These are phyloP conservation scores for Capronia americana DNA, from an alignment of 2,329 filamentous ascomycete genomes.

Conservation along the genomic window DNA sequence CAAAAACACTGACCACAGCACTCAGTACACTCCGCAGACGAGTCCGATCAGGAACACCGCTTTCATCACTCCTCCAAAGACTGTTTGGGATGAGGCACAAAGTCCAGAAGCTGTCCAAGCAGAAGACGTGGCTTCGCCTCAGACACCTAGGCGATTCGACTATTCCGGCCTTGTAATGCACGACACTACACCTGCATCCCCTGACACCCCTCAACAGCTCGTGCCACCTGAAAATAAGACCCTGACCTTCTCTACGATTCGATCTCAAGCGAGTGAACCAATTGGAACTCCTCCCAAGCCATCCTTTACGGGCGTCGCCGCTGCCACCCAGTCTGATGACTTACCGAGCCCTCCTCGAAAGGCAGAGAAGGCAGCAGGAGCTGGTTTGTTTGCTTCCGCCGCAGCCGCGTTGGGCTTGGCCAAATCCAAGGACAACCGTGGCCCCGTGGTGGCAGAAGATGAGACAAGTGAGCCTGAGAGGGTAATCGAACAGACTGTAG, in stretches of 20 bases:
- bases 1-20: slow-evolving; percentile 48
- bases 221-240: slow-evolving; percentile 34
- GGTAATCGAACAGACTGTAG: slow-evolving; percentile 45
- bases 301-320: slow-evolving; percentile 45
- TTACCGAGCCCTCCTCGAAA: slow-evolving; percentile 45
- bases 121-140: slow-evolving; percentile 3
- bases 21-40: slow-evolving; percentile 53
- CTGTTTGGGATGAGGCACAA: slow-evolving; percentile 48
- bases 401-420: slow-evolving; percentile 36
- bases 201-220: slow-evolving; percentile 24
- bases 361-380: slow-evolving; percentile 43
- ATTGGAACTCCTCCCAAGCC: slow-evolving; percentile 38
- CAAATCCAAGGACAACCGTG: slow-evolving; percentile 44
- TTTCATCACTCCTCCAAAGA: slow-evolving; percentile 50
- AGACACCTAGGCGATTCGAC: slow-evolving; percentile 32
- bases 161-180: slow-evolving; percentile 44
- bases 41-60: slow-evolving; percentile 41
- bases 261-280: slow-evolving; percentile 43
- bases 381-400: slow-evolving; percentile 36
- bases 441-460: slow-evolving; percentile 67
- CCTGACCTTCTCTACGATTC: slow-evolving; percentile 44
- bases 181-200: slow-evolving; percentile 33
- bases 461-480: slow-evolving; percentile 64
- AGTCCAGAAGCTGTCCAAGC: slow-evolving; percentile 50
- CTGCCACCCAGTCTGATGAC: slow-evolving; percentile 37